phyloP scores from a whole-genome alignment of 768 basidiomycete genomes.

The Coprinellus aureogranulatus region DNA sequence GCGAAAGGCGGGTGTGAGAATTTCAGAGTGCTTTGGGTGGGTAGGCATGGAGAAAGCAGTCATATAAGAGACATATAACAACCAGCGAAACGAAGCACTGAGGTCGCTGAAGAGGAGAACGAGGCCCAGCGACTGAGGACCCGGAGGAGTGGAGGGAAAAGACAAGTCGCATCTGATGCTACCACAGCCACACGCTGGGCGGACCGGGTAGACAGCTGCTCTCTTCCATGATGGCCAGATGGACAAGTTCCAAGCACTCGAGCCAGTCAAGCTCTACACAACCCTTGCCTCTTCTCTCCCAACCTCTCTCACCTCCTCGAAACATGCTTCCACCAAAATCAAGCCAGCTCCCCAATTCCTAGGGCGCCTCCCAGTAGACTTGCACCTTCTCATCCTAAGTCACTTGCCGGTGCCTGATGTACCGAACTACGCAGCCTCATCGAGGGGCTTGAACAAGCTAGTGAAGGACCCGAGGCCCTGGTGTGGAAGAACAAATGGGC shows the following conservation, averaged over 20 bases:
- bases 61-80: too few species aligned
- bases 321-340: slow-evolving; percentile 2
- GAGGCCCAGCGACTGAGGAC: too few species aligned
- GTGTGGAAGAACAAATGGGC: slow-evolving; percentile 78
- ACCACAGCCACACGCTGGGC: too few species aligned
- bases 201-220: background rate
- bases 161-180: too few species aligned
- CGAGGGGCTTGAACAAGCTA: slow-evolving; percentile 60
- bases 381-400: slow-evolving; percentile 72
- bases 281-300: too few species aligned
- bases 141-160: too few species aligned
- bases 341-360: slow-evolving; percentile 39
- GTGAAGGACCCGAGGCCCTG: slow-evolving; percentile 55
- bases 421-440: slow-evolving; percentile 68
- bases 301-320: slow-evolving; percentile 3
- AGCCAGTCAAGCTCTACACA: slow-evolving; percentile 62
- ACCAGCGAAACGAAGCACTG: too few species aligned
- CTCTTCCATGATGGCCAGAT: slow-evolving; percentile 30
- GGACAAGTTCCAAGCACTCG: slow-evolving; percentile 87
- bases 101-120: too few species aligned
- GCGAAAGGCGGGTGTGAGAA: too few species aligned
- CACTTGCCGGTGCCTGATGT: slow-evolving; percentile 80
- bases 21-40: too few species aligned
- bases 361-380: slow-evolving; percentile 74
- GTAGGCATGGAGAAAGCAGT: too few species aligned